Conservation (phyloP, 495 filamentous ascomycete genomes). For the Cercophora samala region DNA sequence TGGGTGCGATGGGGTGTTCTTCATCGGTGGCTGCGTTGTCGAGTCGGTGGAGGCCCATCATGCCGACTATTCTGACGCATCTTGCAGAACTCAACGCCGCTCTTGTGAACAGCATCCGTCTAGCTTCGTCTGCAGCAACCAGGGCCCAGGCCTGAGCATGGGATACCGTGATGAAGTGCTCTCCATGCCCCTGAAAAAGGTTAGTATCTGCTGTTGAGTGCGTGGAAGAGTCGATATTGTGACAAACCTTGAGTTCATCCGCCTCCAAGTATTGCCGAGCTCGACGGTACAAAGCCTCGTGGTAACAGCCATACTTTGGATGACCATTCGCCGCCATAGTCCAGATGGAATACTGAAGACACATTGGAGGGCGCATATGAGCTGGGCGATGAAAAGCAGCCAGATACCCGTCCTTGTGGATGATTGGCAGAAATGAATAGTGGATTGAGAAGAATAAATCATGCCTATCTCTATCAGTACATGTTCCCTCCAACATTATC, state of each 20-base stretch:
- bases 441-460: conserved; percentile 40
- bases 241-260: conserved; percentile 46
- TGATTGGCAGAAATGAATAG: conserved; percentile 37
- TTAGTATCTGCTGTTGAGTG: conserved; percentile 5
- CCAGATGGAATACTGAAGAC: conserved; percentile 51
- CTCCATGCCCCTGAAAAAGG: conserved; percentile 35
- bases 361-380: conserved; percentile 47
- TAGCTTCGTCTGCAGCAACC: conserved; percentile 43
- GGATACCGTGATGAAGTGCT: conserved; percentile 45
- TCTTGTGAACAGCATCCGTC: conserved; percentile 42
- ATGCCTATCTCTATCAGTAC: conserved; percentile 31
- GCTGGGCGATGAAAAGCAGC: conserved; percentile 42
- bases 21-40: conserved; percentile 32
- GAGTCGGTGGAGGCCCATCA: conserved; percentile 50
- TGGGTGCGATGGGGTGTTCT: conserved; percentile 36
- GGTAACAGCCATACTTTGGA: conserved; percentile 38
- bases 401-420: conserved; percentile 41
- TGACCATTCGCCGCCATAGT: conserved; percentile 38
- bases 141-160: conserved; percentile 49
- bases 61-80: conserved; percentile 39
- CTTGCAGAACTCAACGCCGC: conserved; percentile 44
- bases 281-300: conserved; percentile 46
- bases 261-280: conserved; percentile 48
- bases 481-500: not conserved
- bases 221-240: not conserved